These are phyloP conservation scores for Mrakiaceae sp. DNA, from an alignment of 1,284 basidiomycete genomes.

Conservation along the genomic window DNA sequence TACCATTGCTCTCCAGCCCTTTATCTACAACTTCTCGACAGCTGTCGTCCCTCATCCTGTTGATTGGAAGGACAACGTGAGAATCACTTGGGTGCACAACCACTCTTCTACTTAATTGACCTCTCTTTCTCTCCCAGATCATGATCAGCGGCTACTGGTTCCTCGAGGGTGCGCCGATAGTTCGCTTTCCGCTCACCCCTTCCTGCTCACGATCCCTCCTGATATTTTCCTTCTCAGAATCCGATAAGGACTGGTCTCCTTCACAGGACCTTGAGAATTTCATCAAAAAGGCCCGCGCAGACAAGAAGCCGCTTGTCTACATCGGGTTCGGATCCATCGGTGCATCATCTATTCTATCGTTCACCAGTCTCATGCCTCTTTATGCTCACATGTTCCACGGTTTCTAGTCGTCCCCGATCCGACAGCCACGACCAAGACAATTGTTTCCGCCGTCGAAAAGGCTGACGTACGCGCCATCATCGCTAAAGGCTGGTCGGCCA, in stretches of 20 bases:
- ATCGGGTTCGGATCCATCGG: constrained; percentile 37
- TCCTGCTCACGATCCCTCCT: no score
- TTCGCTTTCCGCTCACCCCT: no score
- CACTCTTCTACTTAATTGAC: constrained; percentile 1
- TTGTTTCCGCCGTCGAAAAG: constrained; percentile 54
- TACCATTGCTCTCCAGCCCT: constrained; percentile 34
- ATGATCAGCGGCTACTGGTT: constrained; percentile 45
- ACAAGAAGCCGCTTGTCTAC: constrained; percentile 57
- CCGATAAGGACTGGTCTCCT: constrained; percentile 48
- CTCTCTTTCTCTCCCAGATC: constrained; percentile 1
- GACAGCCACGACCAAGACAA: constrained; percentile 48
- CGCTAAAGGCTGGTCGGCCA: constrained; percentile 58
- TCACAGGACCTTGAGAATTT: constrained; percentile 45
- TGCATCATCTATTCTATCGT: no score
- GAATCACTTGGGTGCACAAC: neutral
- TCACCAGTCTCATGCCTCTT: no score
- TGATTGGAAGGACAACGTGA: constrained; percentile 47
- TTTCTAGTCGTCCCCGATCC: constrained; percentile 52
- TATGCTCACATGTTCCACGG: no score
- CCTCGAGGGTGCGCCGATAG: constrained; percentile 41
- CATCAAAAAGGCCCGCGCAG: constrained; percentile 46
- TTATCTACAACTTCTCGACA: constrained; percentile 54
- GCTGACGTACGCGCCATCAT: constrained; percentile 58
- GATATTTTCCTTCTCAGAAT: constrained; percentile 26
- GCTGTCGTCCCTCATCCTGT: constrained; percentile 58